A percentile compares a stretch with the other conserved stretches of the same genome.
Evolutionary conservation across 805 yeast species (phyloP).

Genomic region (Dipodascus albidus): DNA sequence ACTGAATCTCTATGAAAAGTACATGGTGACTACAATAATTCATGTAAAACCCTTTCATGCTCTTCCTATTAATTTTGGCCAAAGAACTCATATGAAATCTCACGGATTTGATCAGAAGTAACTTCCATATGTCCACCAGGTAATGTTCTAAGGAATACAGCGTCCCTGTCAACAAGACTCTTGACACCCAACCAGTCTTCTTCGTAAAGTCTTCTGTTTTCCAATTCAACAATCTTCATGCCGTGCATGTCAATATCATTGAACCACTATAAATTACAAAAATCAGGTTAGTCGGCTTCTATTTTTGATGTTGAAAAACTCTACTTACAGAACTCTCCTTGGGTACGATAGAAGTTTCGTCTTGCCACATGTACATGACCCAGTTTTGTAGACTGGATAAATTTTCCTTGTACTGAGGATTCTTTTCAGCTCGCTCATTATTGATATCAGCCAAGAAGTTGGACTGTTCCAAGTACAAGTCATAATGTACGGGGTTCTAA

Average conservation of each 20-base stretch:
- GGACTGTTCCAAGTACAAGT: slow-evolving; percentile 44
- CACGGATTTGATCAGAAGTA: slow-evolving; percentile 37
- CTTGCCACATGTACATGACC: slow-evolving; percentile 46
- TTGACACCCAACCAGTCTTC: slow-evolving; percentile 51
- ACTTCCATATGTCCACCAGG: slow-evolving; percentile 58
- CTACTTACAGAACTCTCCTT: slow-evolving; percentile 41
- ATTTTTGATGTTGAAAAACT: neutral
- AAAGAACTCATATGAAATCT: slow-evolving; percentile 35
- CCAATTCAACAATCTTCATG: slow-evolving; percentile 32
- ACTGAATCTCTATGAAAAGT: too few species aligned
- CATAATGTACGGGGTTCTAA: slow-evolving; percentile 37
- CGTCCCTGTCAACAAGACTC: slow-evolving; percentile 28
- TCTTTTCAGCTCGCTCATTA: slow-evolving; percentile 40
- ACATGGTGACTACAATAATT: too few species aligned
- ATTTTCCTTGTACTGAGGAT: slow-evolving; percentile 32
- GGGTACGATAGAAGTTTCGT: slow-evolving; percentile 61
- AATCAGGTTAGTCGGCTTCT: neutral
- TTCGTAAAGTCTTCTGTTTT: slow-evolving; percentile 38
- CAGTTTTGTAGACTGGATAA: slow-evolving; percentile 33
- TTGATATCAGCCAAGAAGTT: slow-evolving; percentile 52
- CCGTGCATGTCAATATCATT: slow-evolving; percentile 27
- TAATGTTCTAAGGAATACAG: slow-evolving; percentile 38
- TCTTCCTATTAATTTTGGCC: too few species aligned
- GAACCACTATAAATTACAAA: slow-evolving; percentile 28
- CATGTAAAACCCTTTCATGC: too few species aligned